phyloP scores from a whole-genome alignment of 2,329 filamentous ascomycete species.

The Coniochaeta ligniaria region DNA sequence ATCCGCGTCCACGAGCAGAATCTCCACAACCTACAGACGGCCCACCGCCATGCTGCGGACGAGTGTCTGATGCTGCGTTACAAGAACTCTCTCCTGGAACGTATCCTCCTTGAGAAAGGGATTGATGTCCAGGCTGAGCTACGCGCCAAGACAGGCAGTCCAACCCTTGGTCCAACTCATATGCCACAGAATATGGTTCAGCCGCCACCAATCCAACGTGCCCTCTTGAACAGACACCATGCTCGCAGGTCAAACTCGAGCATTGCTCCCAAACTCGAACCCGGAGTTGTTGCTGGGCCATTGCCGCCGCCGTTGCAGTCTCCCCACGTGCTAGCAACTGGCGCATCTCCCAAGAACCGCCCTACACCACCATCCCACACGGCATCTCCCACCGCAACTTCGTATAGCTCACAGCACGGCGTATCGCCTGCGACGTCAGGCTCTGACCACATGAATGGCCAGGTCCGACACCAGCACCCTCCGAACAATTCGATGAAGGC shows the following conservation, averaged over 20 bases:
- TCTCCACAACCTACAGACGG: conserved; percentile 84
- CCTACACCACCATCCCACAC: conserved; percentile 77
- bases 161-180: conserved; percentile 64
- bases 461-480: conserved; percentile 13
- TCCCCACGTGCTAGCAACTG: conserved; percentile 46
- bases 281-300: conserved; percentile 31
- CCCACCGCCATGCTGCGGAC: conserved; percentile 88
- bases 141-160: conserved; percentile 84
- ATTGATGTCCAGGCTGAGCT: conserved; percentile 97
- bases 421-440: conserved; percentile 29
- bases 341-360: conserved; percentile 60
- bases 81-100: conserved; percentile 93
- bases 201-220: conserved; percentile 70
- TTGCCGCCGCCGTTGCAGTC: conserved; percentile 33
- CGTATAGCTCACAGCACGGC: conserved; percentile 39
- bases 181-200: conserved; percentile 63
- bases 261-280: conserved; percentile 68
- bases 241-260: conserved; percentile 64
- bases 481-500: conserved; percentile 26
- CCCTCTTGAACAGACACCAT: conserved; percentile 74
- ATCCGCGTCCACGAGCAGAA: conserved; percentile 97
- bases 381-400: conserved; percentile 45
- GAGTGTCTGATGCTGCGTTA: conserved; percentile 98
- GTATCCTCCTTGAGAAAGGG: conserved; percentile 93
- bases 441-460: conserved; percentile 15